Conservation (phyloP, 768 basidiomycete species). For the Butyriboletus loyo region DNA sequence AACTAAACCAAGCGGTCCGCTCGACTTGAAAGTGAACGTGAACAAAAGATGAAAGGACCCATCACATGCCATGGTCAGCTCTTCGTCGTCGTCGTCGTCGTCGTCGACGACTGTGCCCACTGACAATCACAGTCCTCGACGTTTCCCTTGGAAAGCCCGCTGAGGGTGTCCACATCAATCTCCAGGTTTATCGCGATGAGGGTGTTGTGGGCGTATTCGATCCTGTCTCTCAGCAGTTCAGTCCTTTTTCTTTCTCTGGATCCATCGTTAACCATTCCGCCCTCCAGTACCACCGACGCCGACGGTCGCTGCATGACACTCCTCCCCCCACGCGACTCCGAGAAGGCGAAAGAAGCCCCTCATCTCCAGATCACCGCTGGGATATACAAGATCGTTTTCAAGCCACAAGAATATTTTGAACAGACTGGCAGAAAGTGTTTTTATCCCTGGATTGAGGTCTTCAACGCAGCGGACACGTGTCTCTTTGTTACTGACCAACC, state of each 20-base stretch:
- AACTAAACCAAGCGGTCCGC: too few species aligned
- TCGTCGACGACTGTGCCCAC: not conserved
- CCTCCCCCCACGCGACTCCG: slow-evolving; percentile 53
- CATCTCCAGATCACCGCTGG: slow-evolving; percentile 43
- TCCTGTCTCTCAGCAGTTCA: slow-evolving; percentile 60
- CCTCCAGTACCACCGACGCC: slow-evolving; percentile 63
- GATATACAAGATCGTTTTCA: slow-evolving; percentile 83
- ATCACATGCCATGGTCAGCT: slow-evolving; percentile 86
- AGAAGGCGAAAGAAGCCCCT: slow-evolving; percentile 39
- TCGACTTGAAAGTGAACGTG: not conserved
- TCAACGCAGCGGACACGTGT: slow-evolving; percentile 4
- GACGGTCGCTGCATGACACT: slow-evolving; percentile 83
- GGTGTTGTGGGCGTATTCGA: slow-evolving; percentile 46
- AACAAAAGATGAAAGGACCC: slow-evolving; percentile 59
- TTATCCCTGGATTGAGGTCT: slow-evolving; percentile 89
- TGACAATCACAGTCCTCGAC: slow-evolving; percentile 65
- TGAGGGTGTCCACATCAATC: slow-evolving; percentile 56
- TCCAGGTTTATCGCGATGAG: slow-evolving; percentile 50
- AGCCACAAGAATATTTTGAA: slow-evolving; percentile 80
- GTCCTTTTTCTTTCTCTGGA: not conserved
- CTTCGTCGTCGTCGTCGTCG: not conserved
- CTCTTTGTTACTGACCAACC: slow-evolving; percentile 4
- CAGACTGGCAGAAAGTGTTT: slow-evolving; percentile 62
- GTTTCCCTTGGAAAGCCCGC: slow-evolving; percentile 82
- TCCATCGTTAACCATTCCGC: not conserved